phyloP scores from a whole-genome alignment of 2,329 filamentous ascomycete genomes.

The Magnaporthiopsis incrustans region DNA sequence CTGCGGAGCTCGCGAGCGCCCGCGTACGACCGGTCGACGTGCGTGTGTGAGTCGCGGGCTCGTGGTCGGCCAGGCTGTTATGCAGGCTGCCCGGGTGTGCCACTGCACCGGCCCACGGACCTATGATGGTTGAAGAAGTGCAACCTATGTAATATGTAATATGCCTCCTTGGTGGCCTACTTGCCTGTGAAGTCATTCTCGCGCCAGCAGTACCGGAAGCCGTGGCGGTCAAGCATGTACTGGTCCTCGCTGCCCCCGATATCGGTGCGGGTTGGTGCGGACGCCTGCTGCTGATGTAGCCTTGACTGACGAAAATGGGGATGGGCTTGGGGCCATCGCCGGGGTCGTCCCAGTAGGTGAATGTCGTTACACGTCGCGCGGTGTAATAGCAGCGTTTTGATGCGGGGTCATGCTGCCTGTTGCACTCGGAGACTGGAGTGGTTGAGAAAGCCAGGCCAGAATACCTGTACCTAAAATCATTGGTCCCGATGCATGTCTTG shows the following conservation, averaged over 20 bases:
- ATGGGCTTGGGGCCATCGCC: slow-evolving; percentile 32
- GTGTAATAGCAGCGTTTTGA: background rate
- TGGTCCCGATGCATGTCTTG: background rate
- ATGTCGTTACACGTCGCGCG: slow-evolving; percentile 23
- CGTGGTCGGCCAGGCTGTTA: too few species aligned
- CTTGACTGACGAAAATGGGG: slow-evolving; percentile 23
- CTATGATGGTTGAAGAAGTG: too few species aligned
- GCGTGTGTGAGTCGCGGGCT: slow-evolving; percentile 20
- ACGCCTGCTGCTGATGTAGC: slow-evolving; percentile 19
- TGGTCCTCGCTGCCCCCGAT: slow-evolving; percentile 53
- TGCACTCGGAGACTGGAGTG: too few species aligned
- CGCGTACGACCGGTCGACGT: slow-evolving; percentile 33
- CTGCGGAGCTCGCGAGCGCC: slow-evolving; percentile 18
- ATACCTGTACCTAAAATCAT: too few species aligned
- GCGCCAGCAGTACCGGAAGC: slow-evolving; percentile 49
- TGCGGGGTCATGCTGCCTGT: background rate
- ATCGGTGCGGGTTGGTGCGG: slow-evolving; percentile 30
- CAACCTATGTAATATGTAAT: too few species aligned
- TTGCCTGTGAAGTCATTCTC: slow-evolving; percentile 35
- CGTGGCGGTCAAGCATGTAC: slow-evolving; percentile 44
- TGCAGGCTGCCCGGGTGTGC: too few species aligned
- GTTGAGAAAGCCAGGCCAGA: background rate
- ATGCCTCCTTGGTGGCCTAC: slow-evolving; percentile 35
- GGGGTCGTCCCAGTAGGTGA: slow-evolving; percentile 32
- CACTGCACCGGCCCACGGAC: too few species aligned